Conservation (phyloP, 495 filamentous ascomycete species). For the Aspergillus wentii region DNA sequence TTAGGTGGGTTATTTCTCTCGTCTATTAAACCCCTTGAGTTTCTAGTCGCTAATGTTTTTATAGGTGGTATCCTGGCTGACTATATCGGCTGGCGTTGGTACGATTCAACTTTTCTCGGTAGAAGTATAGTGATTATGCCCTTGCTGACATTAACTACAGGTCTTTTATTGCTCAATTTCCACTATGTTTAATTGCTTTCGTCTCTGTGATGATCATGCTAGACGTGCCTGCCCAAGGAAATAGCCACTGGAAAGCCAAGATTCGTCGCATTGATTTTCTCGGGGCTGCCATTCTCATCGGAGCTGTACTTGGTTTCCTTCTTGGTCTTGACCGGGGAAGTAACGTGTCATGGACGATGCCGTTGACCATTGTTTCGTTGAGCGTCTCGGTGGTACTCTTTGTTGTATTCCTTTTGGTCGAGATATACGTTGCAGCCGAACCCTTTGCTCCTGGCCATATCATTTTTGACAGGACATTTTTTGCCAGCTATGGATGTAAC, state of each 20-base stretch:
- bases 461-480: slow-evolving; percentile 64
- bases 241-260: slow-evolving; percentile 57
- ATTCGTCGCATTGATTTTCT: slow-evolving; percentile 74
- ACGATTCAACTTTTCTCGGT: slow-evolving; percentile 13
- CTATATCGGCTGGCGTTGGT: slow-evolving; percentile 80
- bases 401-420: slow-evolving; percentile 63
- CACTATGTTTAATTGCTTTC: slow-evolving; percentile 65
- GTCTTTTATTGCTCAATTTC: slow-evolving; percentile 69
- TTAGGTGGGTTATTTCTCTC: slow-evolving; percentile 51
- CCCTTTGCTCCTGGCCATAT: slow-evolving; percentile 80
- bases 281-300: slow-evolving; percentile 65
- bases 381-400: slow-evolving; percentile 57
- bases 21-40: too few relatives aligned
- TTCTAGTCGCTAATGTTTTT: too few relatives aligned
- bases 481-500: slow-evolving; percentile 67
- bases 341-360: slow-evolving; percentile 64
- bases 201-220: slow-evolving; percentile 57
- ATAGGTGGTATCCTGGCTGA: slow-evolving; percentile 67
- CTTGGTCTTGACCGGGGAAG: slow-evolving; percentile 75
- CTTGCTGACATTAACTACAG: slow-evolving; percentile 26
- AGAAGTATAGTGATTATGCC: background rate
- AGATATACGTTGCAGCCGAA: slow-evolving; percentile 64
- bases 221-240: slow-evolving; percentile 52
- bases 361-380: slow-evolving; percentile 55
- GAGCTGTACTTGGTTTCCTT: slow-evolving; percentile 66